phyloP scores from a whole-genome alignment of 2,329 filamentous ascomycete genomes.

The Akanthomyces lecanii region DNA sequence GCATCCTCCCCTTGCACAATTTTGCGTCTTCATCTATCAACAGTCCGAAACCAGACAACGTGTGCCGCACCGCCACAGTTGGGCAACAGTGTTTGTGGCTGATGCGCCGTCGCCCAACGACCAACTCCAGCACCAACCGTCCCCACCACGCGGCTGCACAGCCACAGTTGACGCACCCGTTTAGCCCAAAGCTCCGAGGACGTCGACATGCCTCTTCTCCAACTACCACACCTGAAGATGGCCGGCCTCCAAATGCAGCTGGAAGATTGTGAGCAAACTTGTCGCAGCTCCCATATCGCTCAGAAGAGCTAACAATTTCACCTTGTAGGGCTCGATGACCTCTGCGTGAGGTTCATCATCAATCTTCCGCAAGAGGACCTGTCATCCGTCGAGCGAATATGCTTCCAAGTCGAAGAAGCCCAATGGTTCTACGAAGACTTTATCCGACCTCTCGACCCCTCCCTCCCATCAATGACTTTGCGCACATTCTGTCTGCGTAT shows the following conservation, averaged over 20 bases:
- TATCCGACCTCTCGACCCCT: constrained; percentile 82
- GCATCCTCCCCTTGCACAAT: neutral
- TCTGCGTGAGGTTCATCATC: constrained; percentile 96
- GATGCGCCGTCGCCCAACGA: constrained; percentile 1
- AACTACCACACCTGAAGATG: constrained; percentile 54
- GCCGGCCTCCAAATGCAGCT: constrained; percentile 75
- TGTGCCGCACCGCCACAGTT: constrained; percentile 7
- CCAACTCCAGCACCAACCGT: neutral
- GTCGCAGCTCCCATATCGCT: constrained; percentile 18
- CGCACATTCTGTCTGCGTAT: constrained; percentile 84
- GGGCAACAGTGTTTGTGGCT: constrained; percentile 10
- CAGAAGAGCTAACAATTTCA: constrained; percentile 9
- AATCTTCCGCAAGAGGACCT: constrained; percentile 92
- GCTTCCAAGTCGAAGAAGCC: constrained; percentile 97
- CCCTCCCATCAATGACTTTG: constrained; percentile 78
- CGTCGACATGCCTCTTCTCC: constrained; percentile 2
- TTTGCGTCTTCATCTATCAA: neutral
- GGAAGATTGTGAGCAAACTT: constrained; percentile 68
- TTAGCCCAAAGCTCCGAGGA: constrained; percentile 8
- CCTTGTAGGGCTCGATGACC: constrained; percentile 80
- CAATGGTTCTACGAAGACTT: constrained; percentile 99
- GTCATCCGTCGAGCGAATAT: constrained; percentile 85
- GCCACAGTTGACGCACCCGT: constrained; percentile 8
- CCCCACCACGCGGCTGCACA: constrained; percentile 9
- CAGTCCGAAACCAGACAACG: neutral